Evolutionary conservation across 1,139 yeast genomes (phyloP), one percentile per base, ranked within the genome.

Genomic region (Candida tetrigidarum): DNA sequence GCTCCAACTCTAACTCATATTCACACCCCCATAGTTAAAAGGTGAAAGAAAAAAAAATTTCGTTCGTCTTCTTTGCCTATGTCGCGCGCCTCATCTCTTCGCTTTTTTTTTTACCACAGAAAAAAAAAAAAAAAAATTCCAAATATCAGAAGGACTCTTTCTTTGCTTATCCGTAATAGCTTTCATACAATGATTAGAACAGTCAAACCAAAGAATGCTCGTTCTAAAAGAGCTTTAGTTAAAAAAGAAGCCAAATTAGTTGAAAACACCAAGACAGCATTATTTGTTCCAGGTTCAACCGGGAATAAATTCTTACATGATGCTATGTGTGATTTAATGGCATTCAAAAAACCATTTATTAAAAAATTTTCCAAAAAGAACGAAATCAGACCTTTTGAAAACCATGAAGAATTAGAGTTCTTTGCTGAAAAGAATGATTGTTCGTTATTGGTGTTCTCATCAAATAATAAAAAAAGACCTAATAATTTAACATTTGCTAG

Each of bases 401-500:
- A 95, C 62, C 78, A 90, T n/a, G 62, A 85, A 5, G 81, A 86
- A 36, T 70, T 95, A 49, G 99, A 95, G 66, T 93, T 95, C 60
- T 88, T 92, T 63, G 78, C 96, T 52, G 97, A 92, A 66, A 95
- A 93, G 77, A 95, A 93, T 65, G 99, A 93, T 66, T 68, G 87
- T 39, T 90, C 98, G 2, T 71, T 93, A 51, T 66, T 93, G 61
- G 96, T 93, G n/a, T 76, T 92, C 46, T 80, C 92, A 6, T 76
- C 90, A 15, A 82, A 82, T 67, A 90, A 89, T 63, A 95, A 93
- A 68, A 93, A 95, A 74, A 82, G 99, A 66, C 97, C 96, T 51
- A 90, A 92, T 66, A 90, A 91, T 50, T 73, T 93, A 58, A 89
- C 95, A 2, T 93, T 91, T 65, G 76, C 85, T 29, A 80, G 99